phyloP scores from a whole-genome alignment of 1,284 basidiomycete species.

The Cerioporus squamosus region DNA sequence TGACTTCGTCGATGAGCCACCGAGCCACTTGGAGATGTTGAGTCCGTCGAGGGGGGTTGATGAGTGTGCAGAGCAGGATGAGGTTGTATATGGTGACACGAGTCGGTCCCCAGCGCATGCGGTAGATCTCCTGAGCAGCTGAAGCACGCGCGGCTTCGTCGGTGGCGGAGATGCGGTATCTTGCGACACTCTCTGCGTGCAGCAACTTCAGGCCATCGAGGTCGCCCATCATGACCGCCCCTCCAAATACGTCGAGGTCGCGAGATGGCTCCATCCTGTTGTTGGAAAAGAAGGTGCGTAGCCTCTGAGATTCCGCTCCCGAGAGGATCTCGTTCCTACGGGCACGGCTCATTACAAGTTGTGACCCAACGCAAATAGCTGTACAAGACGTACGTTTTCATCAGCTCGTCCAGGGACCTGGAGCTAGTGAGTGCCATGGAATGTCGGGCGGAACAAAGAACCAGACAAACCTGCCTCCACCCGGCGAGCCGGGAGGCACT shows the following conservation, averaged over 20 bases:
- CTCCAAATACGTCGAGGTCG: constrained; percentile 41
- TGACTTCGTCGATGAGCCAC: constrained; percentile 38
- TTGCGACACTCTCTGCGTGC: constrained; percentile 29
- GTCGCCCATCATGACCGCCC: constrained; percentile 33
- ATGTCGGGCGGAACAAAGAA: not conserved
- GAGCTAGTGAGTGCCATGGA: not conserved
- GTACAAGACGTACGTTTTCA: constrained; percentile 1
- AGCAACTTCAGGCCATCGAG: constrained; percentile 34
- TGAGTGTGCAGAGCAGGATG: constrained; percentile 35
- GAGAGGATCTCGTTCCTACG: constrained; percentile 37
- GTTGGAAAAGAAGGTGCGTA: constrained; percentile 40
- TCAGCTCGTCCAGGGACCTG: constrained; percentile 4
- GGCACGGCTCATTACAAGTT: not conserved
- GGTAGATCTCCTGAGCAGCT: constrained; percentile 37
- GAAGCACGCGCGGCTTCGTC: constrained; percentile 19
- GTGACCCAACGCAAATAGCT: not conserved
- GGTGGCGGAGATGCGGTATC: constrained; percentile 6
- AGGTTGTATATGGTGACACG: constrained; percentile 43
- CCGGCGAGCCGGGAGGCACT: not conserved
- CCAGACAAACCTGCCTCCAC: constrained; percentile 3
- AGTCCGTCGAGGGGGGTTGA: constrained; percentile 27
- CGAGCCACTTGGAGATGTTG: constrained; percentile 37
- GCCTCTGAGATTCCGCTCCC: constrained; percentile 43
- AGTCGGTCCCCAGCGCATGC: constrained; percentile 44
- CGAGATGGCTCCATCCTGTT: constrained; percentile 39